phyloP scores from a whole-genome alignment of 169 alveolate genomes.

The Eimeria tenella region DNA sequence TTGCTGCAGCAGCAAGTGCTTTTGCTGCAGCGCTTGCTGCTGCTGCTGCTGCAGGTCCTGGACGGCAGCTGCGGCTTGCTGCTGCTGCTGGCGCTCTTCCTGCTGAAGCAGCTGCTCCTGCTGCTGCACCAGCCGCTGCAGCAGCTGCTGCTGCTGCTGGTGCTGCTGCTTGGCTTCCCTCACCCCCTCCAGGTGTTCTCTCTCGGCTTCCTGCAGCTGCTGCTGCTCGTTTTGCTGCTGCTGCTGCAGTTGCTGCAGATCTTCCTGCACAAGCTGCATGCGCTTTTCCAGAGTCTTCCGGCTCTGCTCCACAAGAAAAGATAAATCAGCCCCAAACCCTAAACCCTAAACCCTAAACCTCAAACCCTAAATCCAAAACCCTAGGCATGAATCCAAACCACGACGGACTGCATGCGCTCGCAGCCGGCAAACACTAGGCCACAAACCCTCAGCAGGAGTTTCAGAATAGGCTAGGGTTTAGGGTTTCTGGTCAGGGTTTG shows the following conservation, averaged over 20 bases:
- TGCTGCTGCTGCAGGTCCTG: constrained; percentile 67
- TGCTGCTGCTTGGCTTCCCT: constrained; percentile 33
- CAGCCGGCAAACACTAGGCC: background rate
- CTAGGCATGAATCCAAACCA: background rate
- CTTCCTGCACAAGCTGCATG: constrained; percentile 49
- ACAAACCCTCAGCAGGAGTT: background rate
- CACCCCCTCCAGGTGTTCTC: constrained; percentile 23
- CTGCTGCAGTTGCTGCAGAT: constrained; percentile 69
- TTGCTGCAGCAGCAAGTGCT: constrained; percentile 28
- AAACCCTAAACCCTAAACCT: constrained; percentile 35
- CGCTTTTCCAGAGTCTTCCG: constrained; percentile 48
- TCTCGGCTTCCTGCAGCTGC: constrained; percentile 30
- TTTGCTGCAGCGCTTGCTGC: constrained; percentile 57
- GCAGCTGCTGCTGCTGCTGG: constrained; percentile 39
- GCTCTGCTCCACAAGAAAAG: background rate
- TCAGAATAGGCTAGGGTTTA: background rate
- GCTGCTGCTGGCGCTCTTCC: constrained; percentile 48
- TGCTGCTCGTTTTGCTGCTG: constrained; percentile 46
- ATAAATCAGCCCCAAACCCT: background rate
- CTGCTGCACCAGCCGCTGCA: constrained; percentile 53
- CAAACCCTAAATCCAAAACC: background rate
- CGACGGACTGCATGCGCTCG: background rate
- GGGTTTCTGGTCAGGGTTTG: background rate
- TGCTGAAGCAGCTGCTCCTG: constrained; percentile 46
- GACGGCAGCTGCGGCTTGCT: constrained; percentile 25